Evolutionary conservation across 164 flowering plant species (phyloP).

Genomic region (Umbellularia californica): DNA sequence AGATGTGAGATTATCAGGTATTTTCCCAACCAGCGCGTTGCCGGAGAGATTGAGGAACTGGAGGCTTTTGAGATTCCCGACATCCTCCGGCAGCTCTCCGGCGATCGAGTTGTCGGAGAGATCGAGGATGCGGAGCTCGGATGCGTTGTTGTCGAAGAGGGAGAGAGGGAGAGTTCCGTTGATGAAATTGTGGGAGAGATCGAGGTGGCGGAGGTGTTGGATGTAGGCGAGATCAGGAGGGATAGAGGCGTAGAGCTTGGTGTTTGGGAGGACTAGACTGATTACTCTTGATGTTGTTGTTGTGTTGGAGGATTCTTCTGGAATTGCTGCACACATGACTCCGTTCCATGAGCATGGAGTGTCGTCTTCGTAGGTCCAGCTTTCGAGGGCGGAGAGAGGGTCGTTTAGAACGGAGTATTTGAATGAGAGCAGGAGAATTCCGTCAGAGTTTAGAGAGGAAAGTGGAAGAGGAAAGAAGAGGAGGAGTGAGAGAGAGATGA

Average conservation of each 20-base stretch:
- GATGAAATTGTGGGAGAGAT: conserved; percentile 75
- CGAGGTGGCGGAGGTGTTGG: conserved; percentile 49
- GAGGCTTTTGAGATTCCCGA: conserved; percentile 36
- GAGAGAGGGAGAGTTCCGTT: conserved; percentile 65
- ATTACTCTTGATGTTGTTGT: conserved; percentile 45
- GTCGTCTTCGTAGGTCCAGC: conserved; percentile 54
- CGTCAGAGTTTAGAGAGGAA: conserved; percentile 44
- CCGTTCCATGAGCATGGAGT: conserved; percentile 89
- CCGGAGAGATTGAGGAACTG: conserved; percentile 68
- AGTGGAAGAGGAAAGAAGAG: neutral
- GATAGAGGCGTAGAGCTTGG: conserved; percentile 60
- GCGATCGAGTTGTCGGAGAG: conserved; percentile 69
- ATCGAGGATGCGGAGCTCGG: conserved; percentile 50
- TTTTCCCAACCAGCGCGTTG: conserved; percentile 63
- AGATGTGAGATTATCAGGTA: conserved; percentile 44
- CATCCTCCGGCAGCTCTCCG: conserved; percentile 52
- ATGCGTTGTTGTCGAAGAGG: conserved; percentile 21
- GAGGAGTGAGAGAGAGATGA: neutral
- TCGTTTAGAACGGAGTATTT: conserved; percentile 62
- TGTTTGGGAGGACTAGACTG: conserved; percentile 51
- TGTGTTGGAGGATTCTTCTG: neutral
- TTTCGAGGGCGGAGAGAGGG: conserved; percentile 40
- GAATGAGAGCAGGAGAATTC: conserved; percentile 67
- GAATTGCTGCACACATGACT: conserved; percentile 37
- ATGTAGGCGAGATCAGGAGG: conserved; percentile 53